phyloP scores from a whole-genome alignment of 768 basidiomycete genomes.

The Rhizopogon vulgaris region DNA sequence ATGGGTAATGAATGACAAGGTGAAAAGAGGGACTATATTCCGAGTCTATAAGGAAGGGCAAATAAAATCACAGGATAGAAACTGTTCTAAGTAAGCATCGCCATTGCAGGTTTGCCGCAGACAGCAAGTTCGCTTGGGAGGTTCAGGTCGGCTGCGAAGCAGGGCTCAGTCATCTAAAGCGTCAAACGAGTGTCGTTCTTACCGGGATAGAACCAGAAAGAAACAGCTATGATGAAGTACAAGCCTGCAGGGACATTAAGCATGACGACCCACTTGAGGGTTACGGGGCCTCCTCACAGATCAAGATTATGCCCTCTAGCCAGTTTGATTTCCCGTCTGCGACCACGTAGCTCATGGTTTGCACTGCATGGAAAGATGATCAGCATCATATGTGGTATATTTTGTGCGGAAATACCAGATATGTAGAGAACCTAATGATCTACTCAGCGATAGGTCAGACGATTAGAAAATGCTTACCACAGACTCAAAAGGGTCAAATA shows the following conservation, averaged over 20 bases:
- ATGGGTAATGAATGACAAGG: neutral
- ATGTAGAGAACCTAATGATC: constrained; percentile 28
- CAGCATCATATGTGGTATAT: neutral
- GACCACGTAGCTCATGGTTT: constrained; percentile 79
- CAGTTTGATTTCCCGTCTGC: constrained; percentile 82
- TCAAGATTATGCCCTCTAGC: constrained; percentile 71
- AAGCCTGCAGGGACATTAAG: constrained; percentile 37
- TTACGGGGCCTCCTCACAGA: constrained; percentile 41
- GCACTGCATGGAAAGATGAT: constrained; percentile 37
- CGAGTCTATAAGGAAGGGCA: neutral
- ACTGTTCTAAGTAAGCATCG: neutral
- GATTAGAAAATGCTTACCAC: constrained; percentile 36
- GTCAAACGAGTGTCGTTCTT: neutral
- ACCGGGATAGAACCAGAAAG: constrained; percentile 59
- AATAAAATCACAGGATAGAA: neutral
- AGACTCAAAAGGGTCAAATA: constrained; percentile 89
- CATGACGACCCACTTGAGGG: neutral
- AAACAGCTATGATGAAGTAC: constrained; percentile 65
- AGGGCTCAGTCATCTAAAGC: neutral
- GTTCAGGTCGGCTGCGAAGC: neutral
- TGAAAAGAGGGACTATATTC: neutral
- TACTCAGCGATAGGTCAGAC: constrained; percentile 6
- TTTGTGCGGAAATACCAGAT: constrained; percentile 30
- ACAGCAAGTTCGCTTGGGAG: constrained; percentile 15
- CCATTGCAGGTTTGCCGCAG: constrained; percentile 4